A percentile compares a stretch with the other conserved stretches of the same genome.
phyloP scores from a whole-genome alignment of 73 alveolate species.

The Paramecium pentaurelia region DNA sequence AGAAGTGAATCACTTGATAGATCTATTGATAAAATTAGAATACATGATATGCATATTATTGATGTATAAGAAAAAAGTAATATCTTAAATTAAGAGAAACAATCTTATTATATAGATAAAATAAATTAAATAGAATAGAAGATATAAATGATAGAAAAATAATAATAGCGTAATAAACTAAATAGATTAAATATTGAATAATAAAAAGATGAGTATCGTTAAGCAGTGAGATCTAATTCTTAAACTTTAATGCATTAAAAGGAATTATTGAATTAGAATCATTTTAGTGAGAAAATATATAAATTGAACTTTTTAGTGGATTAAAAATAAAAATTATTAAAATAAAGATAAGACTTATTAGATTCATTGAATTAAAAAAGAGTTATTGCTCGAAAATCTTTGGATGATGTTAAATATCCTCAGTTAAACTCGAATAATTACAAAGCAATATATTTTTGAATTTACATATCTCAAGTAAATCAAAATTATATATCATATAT shows the following conservation, averaged over 20 bases:
- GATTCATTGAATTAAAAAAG: not conserved
- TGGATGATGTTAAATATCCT: slow-evolving; percentile 16
- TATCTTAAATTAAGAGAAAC: not conserved
- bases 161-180: not conserved
- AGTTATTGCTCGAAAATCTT: not conserved
- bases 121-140: not conserved
- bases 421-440: not conserved
- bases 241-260: not conserved
- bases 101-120: not conserved
- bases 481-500: not conserved
- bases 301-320: not conserved
- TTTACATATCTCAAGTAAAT: not conserved
- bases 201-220: slow-evolving; percentile 1
- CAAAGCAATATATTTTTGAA: not conserved
- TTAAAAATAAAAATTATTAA: not conserved
- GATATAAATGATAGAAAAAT: not conserved
- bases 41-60: slow-evolving; percentile 1
- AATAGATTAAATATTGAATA: not conserved
- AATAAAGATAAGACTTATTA: not conserved
- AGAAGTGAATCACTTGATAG: not conserved
- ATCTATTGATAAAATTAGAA: slow-evolving; percentile 16
- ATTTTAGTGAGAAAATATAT: not conserved
- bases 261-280: not conserved
- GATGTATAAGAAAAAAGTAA: not conserved
- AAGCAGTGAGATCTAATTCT: not conserved